phyloP scores from a whole-genome alignment of 305 asterid species.

The Solanum hybrid region DNA sequence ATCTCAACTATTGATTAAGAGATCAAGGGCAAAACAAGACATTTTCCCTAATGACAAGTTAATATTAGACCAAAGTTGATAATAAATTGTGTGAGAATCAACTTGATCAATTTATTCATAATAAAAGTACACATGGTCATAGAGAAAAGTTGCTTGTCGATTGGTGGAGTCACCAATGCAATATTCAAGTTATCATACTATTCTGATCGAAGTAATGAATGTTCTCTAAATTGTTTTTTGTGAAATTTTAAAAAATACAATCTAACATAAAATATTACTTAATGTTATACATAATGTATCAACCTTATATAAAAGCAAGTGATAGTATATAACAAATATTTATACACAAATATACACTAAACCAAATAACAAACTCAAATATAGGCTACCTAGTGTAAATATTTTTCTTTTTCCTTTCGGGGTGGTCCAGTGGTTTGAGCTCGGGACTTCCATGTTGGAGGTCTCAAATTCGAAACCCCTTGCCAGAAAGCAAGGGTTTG shows the following conservation, averaged over 20 bases:
- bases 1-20: not conserved
- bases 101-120: not conserved
- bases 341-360: not conserved
- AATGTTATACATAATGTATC: not conserved
- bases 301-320: not conserved
- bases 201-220: not conserved
- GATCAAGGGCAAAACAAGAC: not conserved
- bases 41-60: not conserved
- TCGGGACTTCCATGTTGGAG: rapidly evolving
- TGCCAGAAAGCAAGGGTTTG: no score
- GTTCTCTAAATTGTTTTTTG: not conserved
- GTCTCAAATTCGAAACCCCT: not conserved
- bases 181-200: not conserved
- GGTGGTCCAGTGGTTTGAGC: no score
- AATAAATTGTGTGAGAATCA: not conserved
- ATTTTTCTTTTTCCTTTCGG: not conserved
- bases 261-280: no score
- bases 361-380: not conserved
- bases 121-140: not conserved
- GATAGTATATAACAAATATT: not conserved
- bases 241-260: no score
- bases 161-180: not conserved
- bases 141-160: not conserved
- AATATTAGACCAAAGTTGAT: not conserved
- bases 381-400: not conserved